Conservation (phyloP, 1,139 yeast species). For the Hansenula sp. region DNA sequence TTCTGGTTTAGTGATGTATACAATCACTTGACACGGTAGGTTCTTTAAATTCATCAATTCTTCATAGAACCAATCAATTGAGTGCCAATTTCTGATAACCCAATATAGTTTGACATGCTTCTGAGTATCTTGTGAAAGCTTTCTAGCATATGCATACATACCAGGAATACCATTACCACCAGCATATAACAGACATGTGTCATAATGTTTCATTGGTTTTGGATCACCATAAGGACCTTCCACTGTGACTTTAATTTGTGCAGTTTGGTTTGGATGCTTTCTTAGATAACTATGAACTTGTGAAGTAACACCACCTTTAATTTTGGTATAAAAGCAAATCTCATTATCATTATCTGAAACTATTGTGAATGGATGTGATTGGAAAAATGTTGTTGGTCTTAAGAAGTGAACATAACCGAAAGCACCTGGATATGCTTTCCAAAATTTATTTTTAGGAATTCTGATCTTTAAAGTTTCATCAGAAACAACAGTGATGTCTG, state of each 20-base stretch:
- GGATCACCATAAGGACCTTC: slow-evolving; percentile 66
- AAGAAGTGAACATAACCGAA: slow-evolving; percentile 57
- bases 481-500: slow-evolving; percentile 41
- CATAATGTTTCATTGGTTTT: slow-evolving; percentile 51
- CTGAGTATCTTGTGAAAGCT: slow-evolving; percentile 11
- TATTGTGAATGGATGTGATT: slow-evolving; percentile 69
- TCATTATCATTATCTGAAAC: slow-evolving; percentile 32
- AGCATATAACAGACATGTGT: slow-evolving; percentile 49
- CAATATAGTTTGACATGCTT: slow-evolving; percentile 41
- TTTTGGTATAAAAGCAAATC: slow-evolving; percentile 33
- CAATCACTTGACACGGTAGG: slow-evolving; percentile 29
- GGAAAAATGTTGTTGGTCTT: slow-evolving; percentile 55
- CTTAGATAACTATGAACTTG: slow-evolving; percentile 25
- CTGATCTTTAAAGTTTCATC: slow-evolving; percentile 31
- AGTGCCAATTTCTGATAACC: slow-evolving; percentile 42
- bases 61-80: slow-evolving; percentile 46
- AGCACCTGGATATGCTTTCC: slow-evolving; percentile 56
- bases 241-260: slow-evolving; percentile 33
- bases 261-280: slow-evolving; percentile 7
- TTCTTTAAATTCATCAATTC: slow-evolving; percentile 37
- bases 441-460: slow-evolving; percentile 33
- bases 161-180: slow-evolving; percentile 82
- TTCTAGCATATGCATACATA: slow-evolving; percentile 30
- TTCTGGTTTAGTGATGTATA: slow-evolving; percentile 35
- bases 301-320: slow-evolving; percentile 38